A percentile compares a stretch with the other conserved stretches of the same genome.
phyloP scores from a whole-genome alignment of 495 filamentous ascomycete genomes.

The Hyphodiscus hymeniophilus region DNA sequence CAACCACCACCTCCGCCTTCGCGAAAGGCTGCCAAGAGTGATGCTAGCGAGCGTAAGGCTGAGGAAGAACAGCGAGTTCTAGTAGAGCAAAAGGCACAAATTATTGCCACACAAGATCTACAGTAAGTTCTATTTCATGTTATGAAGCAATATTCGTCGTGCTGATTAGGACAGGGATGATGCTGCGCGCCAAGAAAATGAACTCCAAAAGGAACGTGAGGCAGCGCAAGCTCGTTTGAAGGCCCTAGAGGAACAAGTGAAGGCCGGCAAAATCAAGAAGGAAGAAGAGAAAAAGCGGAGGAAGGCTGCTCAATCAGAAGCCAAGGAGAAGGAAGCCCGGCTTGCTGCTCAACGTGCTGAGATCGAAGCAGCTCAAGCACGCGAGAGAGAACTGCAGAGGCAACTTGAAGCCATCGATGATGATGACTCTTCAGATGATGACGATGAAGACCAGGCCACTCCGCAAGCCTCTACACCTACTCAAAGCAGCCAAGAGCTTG shows the following conservation, averaged over 20 bases:
- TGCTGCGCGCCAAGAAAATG: slow-evolving; percentile 66
- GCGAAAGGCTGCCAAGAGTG: slow-evolving; percentile 62
- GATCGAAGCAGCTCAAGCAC: slow-evolving; percentile 81
- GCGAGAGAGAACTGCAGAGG: slow-evolving; percentile 77
- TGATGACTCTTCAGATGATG: slow-evolving; percentile 75
- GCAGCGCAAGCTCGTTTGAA: slow-evolving; percentile 74
- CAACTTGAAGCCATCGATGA: slow-evolving; percentile 73
- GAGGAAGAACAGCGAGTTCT: slow-evolving; percentile 48
- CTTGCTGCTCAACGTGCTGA: slow-evolving; percentile 83
- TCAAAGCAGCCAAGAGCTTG: slow-evolving; percentile 44
- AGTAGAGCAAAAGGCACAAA: slow-evolving; percentile 72
- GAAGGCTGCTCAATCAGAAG: slow-evolving; percentile 77
- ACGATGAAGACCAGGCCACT: slow-evolving; percentile 72
- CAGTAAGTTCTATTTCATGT: slow-evolving; percentile 59
- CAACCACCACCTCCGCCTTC: slow-evolving; percentile 83
- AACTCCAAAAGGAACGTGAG: slow-evolving; percentile 69
- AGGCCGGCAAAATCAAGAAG: slow-evolving; percentile 92
- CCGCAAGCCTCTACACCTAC: slow-evolving; percentile 79
- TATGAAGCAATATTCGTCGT: slow-evolving; percentile 19
- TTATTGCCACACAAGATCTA: slow-evolving; percentile 61
- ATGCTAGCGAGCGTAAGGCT: slow-evolving; percentile 42
- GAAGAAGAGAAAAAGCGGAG: slow-evolving; percentile 88
- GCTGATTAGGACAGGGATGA: slow-evolving; percentile 55
- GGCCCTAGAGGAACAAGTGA: slow-evolving; percentile 88
- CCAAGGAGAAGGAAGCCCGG: slow-evolving; percentile 81